Base-by-base conservation (phyloP, 192 early-diverging fungal genomes). In the Chytriomyces sp. region DNA sequence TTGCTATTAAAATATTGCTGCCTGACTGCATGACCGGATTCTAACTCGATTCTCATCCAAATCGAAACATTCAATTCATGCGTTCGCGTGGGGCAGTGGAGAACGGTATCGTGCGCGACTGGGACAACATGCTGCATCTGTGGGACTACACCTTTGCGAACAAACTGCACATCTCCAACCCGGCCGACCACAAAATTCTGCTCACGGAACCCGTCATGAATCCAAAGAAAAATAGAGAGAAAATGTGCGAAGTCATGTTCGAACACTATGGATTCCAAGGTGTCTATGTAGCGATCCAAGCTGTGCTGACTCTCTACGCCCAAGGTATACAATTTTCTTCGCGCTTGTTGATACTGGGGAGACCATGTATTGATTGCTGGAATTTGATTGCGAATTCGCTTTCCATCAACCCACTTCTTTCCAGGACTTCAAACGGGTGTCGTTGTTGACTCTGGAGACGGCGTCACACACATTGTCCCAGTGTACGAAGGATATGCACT, bases 111-210 rank as follows among this genome's bases (percentile, higher is more conserved):
- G 91, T 99, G 61, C 85, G 90, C 75, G 95, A 97, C 88, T 99
- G 97, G 97, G 96, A 97, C 60, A 96, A 99, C 78, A 88, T 88
- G 88, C 85, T 91, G 76, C 94, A 97, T 67, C 89, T 99, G 59
- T 99, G 98, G 98, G 92, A 98, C 84, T 98, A 99, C 74, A 98
- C 97, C 20, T 98, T 98, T 80, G 88, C 90, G 75, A 92, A 96
- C 80, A 95, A 95, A 85, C 89, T 99, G 26, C 87, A 91, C 78
- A 89, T 97, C 72, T 50, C 61, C 26, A 93, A 98, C 80, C 95
- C 91, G 46, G 83, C 81, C 35, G 93, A 98, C 71, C 91, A 92
- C 84, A 97, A 97, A 82, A 91, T 99, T 67, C 87, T 99, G 77
- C 82, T 99, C 81, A 99, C 96, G 11, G 97, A 99, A 83, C 94